phyloP scores from a whole-genome alignment of 176 grass and related monocot species.

The Bonia amplexicaulis region DNA sequence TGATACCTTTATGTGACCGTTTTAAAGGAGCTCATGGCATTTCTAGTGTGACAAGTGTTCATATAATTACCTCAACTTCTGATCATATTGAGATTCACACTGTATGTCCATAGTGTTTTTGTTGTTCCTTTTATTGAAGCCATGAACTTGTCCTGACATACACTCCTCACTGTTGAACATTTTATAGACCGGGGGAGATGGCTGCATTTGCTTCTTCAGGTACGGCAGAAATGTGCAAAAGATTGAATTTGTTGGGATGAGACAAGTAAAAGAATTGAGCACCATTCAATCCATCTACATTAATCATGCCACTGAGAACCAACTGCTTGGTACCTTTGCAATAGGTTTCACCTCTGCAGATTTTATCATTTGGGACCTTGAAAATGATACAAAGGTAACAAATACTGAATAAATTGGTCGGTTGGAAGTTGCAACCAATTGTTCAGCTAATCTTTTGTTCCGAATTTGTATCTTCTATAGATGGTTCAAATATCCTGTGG shows the following conservation, averaged over 20 bases:
- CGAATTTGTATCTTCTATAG: conserved; percentile 28
- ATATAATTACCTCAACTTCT: conserved; percentile 40
- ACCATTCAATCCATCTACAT: conserved; percentile 58
- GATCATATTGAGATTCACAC: conserved; percentile 60
- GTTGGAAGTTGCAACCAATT: neutral
- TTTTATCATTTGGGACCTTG: conserved; percentile 91
- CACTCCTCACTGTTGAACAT: conserved; percentile 32
- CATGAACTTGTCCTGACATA: conserved; percentile 7
- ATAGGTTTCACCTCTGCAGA: conserved; percentile 91
- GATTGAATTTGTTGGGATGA: conserved; percentile 83
- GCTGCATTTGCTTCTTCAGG: conserved; percentile 94
- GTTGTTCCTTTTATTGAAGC: conserved; percentile 24
- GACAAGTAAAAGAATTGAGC: conserved; percentile 88
- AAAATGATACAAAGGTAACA: conserved; percentile 85
- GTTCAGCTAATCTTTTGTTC: conserved; percentile 23
- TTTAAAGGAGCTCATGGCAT: conserved; percentile 98
- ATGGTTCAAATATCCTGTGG: conserved; percentile 79
- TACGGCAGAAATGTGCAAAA: conserved; percentile 44
- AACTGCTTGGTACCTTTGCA: conserved; percentile 44
- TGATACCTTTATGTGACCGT: conserved; percentile 45
- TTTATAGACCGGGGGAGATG: conserved; percentile 87
- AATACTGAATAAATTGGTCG: neutral
- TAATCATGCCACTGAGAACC: conserved; percentile 21
- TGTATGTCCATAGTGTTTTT: conserved; percentile 40
- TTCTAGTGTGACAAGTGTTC: conserved; percentile 83